Evolutionary conservation across 2,329 filamentous ascomycete species (phyloP).

Genomic region (Blastomyces gilchristii): DNA sequence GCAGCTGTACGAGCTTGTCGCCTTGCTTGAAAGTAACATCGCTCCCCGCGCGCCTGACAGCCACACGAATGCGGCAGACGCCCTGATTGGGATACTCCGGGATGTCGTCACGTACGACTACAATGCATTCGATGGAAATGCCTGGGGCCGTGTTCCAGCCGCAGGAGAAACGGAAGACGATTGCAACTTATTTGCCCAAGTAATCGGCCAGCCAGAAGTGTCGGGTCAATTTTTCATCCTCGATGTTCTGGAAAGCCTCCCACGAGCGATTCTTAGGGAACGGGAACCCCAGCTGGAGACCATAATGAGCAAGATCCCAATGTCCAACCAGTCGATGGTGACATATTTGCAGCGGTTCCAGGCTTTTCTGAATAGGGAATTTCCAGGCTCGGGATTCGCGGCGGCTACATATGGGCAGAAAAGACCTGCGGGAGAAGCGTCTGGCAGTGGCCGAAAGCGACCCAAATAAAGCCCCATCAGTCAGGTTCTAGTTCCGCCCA

Average conservation of each 20-base stretch:
- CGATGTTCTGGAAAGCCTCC: slow-evolving; percentile 29
- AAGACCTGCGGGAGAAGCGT: slow-evolving; percentile 22
- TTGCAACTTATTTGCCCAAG: slow-evolving; percentile 34
- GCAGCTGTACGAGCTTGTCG: slow-evolving; percentile 24
- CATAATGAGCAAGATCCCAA: slow-evolving; percentile 38
- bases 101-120: slow-evolving; percentile 30
- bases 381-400: slow-evolving; percentile 12
- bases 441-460: slow-evolving; percentile 23
- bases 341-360: slow-evolving; percentile 27
- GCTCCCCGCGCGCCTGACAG: slow-evolving; percentile 27
- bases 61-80: slow-evolving; percentile 28
- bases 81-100: slow-evolving; percentile 31
- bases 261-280: slow-evolving; percentile 23
- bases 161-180: slow-evolving; percentile 32
- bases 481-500: not conserved
- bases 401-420: slow-evolving; percentile 20
- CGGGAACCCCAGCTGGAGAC: slow-evolving; percentile 23
- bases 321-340: slow-evolving; percentile 34
- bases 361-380: slow-evolving; percentile 21
- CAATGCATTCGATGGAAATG: slow-evolving; percentile 30
- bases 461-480: slow-evolving; percentile 19
- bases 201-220: slow-evolving; percentile 28
- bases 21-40: slow-evolving; percentile 27
- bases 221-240: slow-evolving; percentile 27
- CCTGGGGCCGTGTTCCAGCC: slow-evolving; percentile 26